A percentile compares a stretch with the other conserved stretches of the same genome.
Conservation (phyloP, 345 rosid genomes). For the Diplotaxis tenuifolia region DNA sequence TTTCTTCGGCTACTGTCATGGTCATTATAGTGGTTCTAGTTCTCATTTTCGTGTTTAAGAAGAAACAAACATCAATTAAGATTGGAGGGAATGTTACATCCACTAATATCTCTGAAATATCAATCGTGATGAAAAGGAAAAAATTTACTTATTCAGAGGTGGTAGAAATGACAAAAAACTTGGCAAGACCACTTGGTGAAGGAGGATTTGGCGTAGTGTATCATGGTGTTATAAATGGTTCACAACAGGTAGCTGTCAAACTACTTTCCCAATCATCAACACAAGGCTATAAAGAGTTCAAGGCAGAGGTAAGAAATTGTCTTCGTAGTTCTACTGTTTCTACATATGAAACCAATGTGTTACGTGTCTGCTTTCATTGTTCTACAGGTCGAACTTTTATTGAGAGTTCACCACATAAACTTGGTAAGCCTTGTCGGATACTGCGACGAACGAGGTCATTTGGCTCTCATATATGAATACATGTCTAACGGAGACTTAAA, state of each 20-base stretch:
- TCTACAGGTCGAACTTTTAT: conserved; percentile 34
- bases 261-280: conserved; percentile 21
- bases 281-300: conserved; percentile 29
- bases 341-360: background rate
- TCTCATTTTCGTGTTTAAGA: background rate
- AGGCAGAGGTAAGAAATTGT: conserved; percentile 16
- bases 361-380: background rate
- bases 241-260: conserved; percentile 27
- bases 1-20: background rate
- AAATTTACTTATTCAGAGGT: conserved; percentile 38
- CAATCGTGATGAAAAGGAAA: conserved; percentile 14
- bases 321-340: too few relatives aligned
- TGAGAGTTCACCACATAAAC: conserved; percentile 46
- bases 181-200: conserved; percentile 40
- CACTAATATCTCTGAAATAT: background rate
- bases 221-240: conserved; percentile 32
- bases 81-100: background rate
- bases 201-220: conserved; percentile 63
- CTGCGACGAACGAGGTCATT: conserved; percentile 33
- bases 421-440: conserved; percentile 40
- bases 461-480: conserved; percentile 46
- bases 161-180: conserved; percentile 41
- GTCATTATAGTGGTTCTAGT: background rate
- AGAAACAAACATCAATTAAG: background rate
- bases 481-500: conserved; percentile 36